These are phyloP conservation scores for Taiozyma onychis DNA, from an alignment of 1,139 yeast species.

Conservation along the genomic window DNA sequence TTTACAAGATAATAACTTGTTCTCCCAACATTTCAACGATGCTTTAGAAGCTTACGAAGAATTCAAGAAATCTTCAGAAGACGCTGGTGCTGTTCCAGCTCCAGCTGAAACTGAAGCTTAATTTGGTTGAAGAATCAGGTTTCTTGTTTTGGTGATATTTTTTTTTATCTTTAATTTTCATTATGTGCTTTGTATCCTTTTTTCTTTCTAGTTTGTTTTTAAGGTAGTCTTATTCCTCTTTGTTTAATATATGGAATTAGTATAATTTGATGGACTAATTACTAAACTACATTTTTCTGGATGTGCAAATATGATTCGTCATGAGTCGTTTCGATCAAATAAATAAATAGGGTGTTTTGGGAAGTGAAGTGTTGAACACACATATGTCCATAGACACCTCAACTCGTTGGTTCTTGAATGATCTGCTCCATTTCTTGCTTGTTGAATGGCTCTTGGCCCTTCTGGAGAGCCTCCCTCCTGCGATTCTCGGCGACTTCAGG, in stretches of 20 bases:
- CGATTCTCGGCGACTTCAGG: constrained; percentile 25
- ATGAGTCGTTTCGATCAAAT: background rate
- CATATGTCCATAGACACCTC: background rate
- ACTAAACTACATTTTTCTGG: no score
- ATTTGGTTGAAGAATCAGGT: background rate
- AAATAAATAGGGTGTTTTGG: background rate
- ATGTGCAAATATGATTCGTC: background rate
- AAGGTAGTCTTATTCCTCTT: background rate
- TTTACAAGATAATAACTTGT: constrained; percentile 84
- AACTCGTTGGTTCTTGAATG: constrained; percentile 21
- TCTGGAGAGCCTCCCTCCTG: constrained; percentile 3
- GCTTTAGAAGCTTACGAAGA: constrained; percentile 92
- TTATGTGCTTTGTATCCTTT: background rate
- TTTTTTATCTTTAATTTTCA: background rate
- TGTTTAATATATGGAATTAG: background rate
- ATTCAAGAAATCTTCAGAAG: constrained; percentile 43
- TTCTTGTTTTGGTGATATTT: background rate
- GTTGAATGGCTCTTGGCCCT: background rate
- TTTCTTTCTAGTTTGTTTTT: background rate
- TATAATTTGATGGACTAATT: background rate
- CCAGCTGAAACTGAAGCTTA: constrained; percentile 8
- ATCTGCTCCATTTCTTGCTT: constrained; percentile 18
- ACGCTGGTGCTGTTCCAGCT: constrained; percentile 9
- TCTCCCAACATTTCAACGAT: constrained; percentile 89
- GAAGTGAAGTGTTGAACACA: no score